Conservation (phyloP, 108 stramenopile genomes). For the Hondaea fermentalgiana region DNA sequence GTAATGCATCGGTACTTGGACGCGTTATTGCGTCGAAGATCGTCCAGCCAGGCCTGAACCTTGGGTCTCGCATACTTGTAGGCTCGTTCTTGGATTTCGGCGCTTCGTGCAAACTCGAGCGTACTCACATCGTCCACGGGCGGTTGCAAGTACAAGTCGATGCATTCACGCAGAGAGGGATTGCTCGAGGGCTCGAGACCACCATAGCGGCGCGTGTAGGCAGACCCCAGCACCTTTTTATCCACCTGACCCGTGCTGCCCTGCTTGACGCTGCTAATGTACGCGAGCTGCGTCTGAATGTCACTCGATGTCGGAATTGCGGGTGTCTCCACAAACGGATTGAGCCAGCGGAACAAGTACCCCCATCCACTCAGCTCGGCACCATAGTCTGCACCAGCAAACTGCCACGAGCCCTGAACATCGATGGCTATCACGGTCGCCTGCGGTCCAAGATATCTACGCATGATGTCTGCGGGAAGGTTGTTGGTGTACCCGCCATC, state of each 20-base stretch:
- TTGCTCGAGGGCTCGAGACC: neutral
- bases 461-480: constrained; percentile 29
- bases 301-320: neutral
- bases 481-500: constrained; percentile 42
- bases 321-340: constrained; percentile 2
- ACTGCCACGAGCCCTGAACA: constrained; percentile 12
- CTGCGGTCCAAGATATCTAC: neutral
- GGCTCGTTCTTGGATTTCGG: neutral
- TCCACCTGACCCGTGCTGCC: neutral
- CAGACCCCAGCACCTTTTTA: neutral
- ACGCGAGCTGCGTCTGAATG: constrained; percentile 14
- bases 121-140: neutral
- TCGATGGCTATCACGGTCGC: constrained; percentile 21
- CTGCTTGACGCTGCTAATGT: neutral
- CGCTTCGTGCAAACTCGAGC: neutral
- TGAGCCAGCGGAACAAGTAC: neutral
- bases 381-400: constrained; percentile 24
- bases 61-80: neutral
- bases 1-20: neutral
- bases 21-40: neutral
- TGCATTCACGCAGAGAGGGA: neutral
- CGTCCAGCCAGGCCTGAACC: neutral
- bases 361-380: neutral
- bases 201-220: neutral
- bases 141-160: neutral